Percentiles rank a stretch among this genome's conserved stretches.
phyloP scores from a whole-genome alignment of 345 rosid genomes.

The Raphanus raphanistrum region DNA sequence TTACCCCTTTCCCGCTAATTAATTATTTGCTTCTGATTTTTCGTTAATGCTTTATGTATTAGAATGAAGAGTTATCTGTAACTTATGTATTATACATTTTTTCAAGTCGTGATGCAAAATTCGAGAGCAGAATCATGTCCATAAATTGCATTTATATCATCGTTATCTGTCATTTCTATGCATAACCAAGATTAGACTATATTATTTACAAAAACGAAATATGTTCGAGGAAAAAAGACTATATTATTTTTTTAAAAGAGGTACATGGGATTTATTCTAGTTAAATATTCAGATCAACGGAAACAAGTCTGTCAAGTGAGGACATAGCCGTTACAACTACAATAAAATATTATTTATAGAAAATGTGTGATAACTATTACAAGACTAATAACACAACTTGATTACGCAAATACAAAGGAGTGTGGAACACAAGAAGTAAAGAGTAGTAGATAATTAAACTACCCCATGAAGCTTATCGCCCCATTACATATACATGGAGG shows the following conservation, averaged over 20 bases:
- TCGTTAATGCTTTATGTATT: neutral
- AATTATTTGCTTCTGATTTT: neutral
- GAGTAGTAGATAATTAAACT: slow-evolving; percentile 9
- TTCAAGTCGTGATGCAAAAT: neutral
- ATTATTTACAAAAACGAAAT: neutral
- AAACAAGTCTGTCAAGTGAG: neutral
- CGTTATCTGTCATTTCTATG: neutral
- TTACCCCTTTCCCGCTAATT: neutral
- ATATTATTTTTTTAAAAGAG: neutral
- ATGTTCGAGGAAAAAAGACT: too few species aligned
- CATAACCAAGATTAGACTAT: neutral
- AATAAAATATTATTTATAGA: neutral
- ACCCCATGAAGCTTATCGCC: neutral
- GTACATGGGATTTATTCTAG: neutral
- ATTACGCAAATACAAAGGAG: neutral
- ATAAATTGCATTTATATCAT: neutral
- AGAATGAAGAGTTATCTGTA: too few species aligned
- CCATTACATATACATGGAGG: slow-evolving; percentile 31
- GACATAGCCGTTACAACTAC: slow-evolving; percentile 10
- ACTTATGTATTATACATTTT: neutral
- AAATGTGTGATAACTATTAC: neutral
- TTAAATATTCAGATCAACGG: neutral
- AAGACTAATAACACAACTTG: slow-evolving; percentile 10
- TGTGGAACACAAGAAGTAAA: neutral
- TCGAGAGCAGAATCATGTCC: neutral